phyloP scores from a whole-genome alignment of 169 alveolate species.

The Cryptosporidium viatorum region DNA sequence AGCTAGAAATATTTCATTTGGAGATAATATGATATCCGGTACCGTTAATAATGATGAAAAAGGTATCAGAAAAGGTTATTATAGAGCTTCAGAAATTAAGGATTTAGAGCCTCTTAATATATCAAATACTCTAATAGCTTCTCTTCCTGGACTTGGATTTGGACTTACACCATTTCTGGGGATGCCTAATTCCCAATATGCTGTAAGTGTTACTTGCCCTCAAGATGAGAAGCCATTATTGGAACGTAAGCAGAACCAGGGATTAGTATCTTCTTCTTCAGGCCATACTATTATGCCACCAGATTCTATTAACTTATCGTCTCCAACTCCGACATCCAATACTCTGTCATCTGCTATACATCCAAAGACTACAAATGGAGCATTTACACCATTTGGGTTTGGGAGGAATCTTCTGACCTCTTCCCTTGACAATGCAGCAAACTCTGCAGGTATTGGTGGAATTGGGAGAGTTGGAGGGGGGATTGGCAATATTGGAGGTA shows the following conservation, averaged over 20 bases:
- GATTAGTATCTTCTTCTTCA: neutral
- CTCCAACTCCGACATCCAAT: neutral
- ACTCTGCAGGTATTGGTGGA: neutral
- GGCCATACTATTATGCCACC: neutral
- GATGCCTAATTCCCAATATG: constrained; percentile 65
- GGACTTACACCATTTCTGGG: constrained; percentile 69
- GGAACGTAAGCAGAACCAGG: neutral
- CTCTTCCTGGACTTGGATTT: constrained; percentile 72
- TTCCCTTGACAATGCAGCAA: neutral
- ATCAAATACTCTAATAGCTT: constrained; percentile 39
- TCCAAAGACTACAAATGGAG: neutral
- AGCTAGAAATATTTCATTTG: neutral
- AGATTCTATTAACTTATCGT: neutral
- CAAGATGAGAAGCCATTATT: neutral
- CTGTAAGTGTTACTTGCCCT: neutral
- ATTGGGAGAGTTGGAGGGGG: constrained; percentile 7
- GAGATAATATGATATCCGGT: neutral
- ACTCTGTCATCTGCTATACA: neutral
- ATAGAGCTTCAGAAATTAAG: neutral
- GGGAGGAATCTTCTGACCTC: neutral
- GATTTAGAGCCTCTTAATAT: neutral
- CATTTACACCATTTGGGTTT: neutral
- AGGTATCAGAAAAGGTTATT: neutral
- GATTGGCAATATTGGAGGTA: neutral
- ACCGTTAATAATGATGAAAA: neutral